Percentiles rank a stretch among this genome's conserved stretches.
These are phyloP conservation scores for Fusarium nanum DNA, from an alignment of 2,329 filamentous ascomycete species.

Conservation along the genomic window DNA sequence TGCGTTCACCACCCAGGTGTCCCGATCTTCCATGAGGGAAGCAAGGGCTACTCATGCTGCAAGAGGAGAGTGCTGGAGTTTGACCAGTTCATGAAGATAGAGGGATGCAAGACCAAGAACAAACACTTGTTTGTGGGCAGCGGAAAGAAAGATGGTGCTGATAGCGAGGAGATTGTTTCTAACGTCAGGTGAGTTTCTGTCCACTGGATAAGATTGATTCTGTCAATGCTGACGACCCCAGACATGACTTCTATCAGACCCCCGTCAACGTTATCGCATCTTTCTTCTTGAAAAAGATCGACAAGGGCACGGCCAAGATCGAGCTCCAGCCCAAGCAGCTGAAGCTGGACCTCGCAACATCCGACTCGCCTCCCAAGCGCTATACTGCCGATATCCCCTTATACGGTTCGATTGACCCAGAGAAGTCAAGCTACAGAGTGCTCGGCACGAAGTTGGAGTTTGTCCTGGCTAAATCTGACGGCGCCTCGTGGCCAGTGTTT, in stretches of 20 bases:
- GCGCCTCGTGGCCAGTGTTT: constrained; percentile 85
- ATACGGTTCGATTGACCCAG: constrained; percentile 80
- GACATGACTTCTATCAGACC: constrained; percentile 95
- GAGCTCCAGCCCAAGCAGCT: constrained; percentile 73
- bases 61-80: constrained; percentile 96
- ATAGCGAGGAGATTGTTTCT: constrained; percentile 78
- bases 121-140: constrained; percentile 87
- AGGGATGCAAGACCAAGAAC: constrained; percentile 85
- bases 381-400: constrained; percentile 80
- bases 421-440: constrained; percentile 81
- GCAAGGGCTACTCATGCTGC: constrained; percentile 97
- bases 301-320: constrained; percentile 81
- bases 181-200: constrained; percentile 73
- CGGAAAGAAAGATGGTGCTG: constrained; percentile 70
- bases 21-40: constrained; percentile 96
- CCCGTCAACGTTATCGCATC: constrained; percentile 85
- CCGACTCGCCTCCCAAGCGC: constrained; percentile 80
- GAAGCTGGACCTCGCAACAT: constrained; percentile 85
- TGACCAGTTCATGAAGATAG: constrained; percentile 96
- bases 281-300: constrained; percentile 97
- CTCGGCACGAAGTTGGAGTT: constrained; percentile 92
- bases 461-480: constrained; percentile 76
- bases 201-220: not conserved
- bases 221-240: constrained; percentile 22
- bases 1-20: constrained; percentile 91